phyloP scores from a whole-genome alignment of 1,284 basidiomycete genomes.

The Apiotrichum laibachii region DNA sequence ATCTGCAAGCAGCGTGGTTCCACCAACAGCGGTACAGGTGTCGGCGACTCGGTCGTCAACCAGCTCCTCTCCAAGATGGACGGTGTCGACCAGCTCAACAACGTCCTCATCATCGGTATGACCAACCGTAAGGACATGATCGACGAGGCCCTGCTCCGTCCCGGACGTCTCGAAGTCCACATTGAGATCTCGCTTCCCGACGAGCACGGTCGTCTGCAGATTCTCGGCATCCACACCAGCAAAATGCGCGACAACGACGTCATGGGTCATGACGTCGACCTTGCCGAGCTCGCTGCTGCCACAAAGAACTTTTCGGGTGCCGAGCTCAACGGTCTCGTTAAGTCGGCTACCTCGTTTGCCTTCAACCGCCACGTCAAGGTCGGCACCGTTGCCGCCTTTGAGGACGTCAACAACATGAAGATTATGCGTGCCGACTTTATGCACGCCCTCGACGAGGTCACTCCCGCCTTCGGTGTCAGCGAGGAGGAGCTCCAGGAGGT shows the following conservation, averaged over 20 bases:
- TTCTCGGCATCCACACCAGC: slow-evolving; percentile 89
- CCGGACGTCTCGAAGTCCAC: slow-evolving; percentile 98
- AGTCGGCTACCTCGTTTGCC: slow-evolving; percentile 96
- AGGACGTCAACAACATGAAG: slow-evolving; percentile 89
- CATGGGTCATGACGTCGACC: slow-evolving; percentile 84
- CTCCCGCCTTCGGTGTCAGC: slow-evolving; percentile 94
- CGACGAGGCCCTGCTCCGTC: slow-evolving; percentile 94
- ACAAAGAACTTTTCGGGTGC: slow-evolving; percentile 99
- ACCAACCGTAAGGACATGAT: slow-evolving; percentile 99
- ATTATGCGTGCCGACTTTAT: slow-evolving; percentile 87
- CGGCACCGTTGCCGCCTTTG: slow-evolving; percentile 93
- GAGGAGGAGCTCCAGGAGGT: slow-evolving; percentile 95
- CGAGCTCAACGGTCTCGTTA: slow-evolving; percentile 92
- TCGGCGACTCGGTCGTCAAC: slow-evolving; percentile 98
- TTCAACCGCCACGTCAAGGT: slow-evolving; percentile 98
- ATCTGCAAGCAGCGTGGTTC: slow-evolving; percentile 98
- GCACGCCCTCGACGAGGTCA: slow-evolving; percentile 90
- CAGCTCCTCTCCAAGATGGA: slow-evolving; percentile 99
- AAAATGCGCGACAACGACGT: slow-evolving; percentile 92
- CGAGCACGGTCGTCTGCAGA: slow-evolving; percentile 87
- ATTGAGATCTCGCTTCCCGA: slow-evolving; percentile 99
- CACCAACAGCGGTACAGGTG: slow-evolving; percentile 82
- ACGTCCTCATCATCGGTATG: slow-evolving; percentile 99
- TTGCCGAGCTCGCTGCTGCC: slow-evolving; percentile 73
- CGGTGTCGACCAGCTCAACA: slow-evolving; percentile 98